Percentiles rank a stretch among this genome's conserved stretches.
Evolutionary conservation across 441 rosid genomes (phyloP).

Genomic region (Aquilaria agallochum): DNA sequence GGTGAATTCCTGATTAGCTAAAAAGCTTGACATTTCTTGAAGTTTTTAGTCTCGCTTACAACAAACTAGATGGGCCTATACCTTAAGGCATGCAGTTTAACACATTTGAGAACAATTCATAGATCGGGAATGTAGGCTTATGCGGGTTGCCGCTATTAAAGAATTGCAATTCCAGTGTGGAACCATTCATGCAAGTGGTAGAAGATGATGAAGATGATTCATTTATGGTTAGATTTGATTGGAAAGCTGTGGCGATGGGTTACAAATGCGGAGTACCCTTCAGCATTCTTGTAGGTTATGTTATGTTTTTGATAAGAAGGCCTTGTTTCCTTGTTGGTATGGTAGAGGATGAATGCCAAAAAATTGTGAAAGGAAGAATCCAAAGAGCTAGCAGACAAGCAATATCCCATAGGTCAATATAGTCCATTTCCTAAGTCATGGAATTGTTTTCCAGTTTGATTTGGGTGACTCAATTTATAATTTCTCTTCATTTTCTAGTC

Average conservation of each 20-base stretch:
- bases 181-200: background rate
- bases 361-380: background rate
- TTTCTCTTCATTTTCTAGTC: too few species aligned
- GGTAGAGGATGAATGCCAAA: background rate
- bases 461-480: too few species aligned
- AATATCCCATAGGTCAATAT: background rate
- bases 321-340: background rate
- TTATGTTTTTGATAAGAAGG: background rate
- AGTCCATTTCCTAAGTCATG: background rate
- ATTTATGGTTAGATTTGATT: background rate
- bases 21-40: too few species aligned
- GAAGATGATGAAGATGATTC: background rate
- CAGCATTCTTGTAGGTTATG: background rate
- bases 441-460: background rate
- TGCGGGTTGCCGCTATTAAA: background rate
- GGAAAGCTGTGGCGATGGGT: background rate
- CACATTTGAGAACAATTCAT: background rate
- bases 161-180: background rate
- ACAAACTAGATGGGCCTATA: too few species aligned
- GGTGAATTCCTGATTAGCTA: too few species aligned
- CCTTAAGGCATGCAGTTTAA: background rate
- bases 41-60: too few species aligned
- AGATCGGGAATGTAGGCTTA: background rate
- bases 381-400: background rate
- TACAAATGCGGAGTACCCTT: constrained; percentile 6